Base-by-base conservation (phyloP, 495 filamentous ascomycete species). In the Trichoderma parareesei region DNA sequence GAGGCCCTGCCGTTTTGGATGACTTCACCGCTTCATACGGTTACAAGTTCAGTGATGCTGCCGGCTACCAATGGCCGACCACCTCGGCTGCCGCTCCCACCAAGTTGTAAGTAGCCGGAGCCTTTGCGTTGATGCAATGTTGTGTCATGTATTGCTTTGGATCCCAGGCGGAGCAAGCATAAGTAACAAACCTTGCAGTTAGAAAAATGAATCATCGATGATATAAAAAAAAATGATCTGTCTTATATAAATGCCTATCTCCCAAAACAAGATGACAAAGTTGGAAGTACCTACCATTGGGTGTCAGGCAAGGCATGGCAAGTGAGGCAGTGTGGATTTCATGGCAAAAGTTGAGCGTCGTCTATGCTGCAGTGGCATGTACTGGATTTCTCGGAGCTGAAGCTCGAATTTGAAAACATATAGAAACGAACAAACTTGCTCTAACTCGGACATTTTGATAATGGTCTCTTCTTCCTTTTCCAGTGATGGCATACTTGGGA, bases 11-110 rank as follows among this genome's bases (percentile, higher is more conserved):
- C 49, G 93, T 99, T 48, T 83, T 99, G 65, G 95, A 99, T 72
- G 95, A 98, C 79, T 99, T 99, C 80, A 97, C 94, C 13, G 86
- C 92, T 11, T 96, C 92, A 13, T 99, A 94, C 73, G 95, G 95
- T 53, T 98, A 98, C 82, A 97, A 96, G 78, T 98, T 98, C 82
- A 96, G 91, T 73, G 94, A 98, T 71, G 90, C 93, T 60, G 89
- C 92, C 65, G 93, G 94, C 69, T 97, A 96, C 79, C 92, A 96
- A 78, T 97, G 93, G 93, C 90, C 90, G 27, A 85, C 85, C 68
- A 89, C 83, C 63, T 84, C 82, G 67, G 78, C 80, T 46, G 63
- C 68, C 61, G 77, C 81, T 62, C 81, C 85, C 68, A 92, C 88
- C 81, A 87, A 91, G 78, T 81, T 92, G 82, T 91, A 81, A 81